A percentile compares a stretch with the other conserved stretches of the same genome.
Evolutionary conservation across 257 asterid species (phyloP).

Genomic region (Cynanchum wilfordii): DNA sequence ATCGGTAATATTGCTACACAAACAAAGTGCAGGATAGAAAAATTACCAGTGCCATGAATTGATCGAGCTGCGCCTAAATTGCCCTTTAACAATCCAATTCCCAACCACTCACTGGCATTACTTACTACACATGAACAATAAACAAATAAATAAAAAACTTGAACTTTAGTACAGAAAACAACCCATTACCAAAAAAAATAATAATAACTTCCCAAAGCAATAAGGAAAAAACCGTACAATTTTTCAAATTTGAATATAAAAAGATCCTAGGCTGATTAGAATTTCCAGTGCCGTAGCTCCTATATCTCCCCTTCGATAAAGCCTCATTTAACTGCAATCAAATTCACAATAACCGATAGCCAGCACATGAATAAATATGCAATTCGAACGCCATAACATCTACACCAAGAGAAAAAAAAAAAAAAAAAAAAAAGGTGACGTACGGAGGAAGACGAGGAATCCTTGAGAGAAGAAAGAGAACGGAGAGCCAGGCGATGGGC

Average conservation of each 20-base stretch:
- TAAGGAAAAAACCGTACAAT: conserved; percentile 33
- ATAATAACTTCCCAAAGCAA: neutral
- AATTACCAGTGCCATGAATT: conserved; percentile 71
- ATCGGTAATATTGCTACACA: neutral
- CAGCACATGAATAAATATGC: neutral
- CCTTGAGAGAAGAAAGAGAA: conserved; percentile 18
- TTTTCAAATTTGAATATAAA: conserved; percentile 26
- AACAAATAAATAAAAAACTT: neutral
- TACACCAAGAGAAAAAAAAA: neutral
- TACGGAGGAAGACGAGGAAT: conserved; percentile 16
- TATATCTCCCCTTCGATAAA: conserved; percentile 33
- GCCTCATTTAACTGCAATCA: conserved; percentile 37
- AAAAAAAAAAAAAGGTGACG: neutral
- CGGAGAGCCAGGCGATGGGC: conserved; percentile 19
- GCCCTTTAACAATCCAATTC: conserved; percentile 26
- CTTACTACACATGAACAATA: conserved; percentile 29
- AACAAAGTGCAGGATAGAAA: neutral
- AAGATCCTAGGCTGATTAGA: conserved; percentile 30
- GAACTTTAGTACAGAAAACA: neutral
- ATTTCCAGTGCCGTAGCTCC: conserved; percentile 43
- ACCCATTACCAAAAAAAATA: neutral
- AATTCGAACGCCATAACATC: neutral
- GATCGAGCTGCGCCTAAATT: conserved; percentile 43
- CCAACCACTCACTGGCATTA: conserved; percentile 37
- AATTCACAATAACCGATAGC: neutral